phyloP scores from a whole-genome alignment of 306 rosid species.

The Fragaria vesca region DNA sequence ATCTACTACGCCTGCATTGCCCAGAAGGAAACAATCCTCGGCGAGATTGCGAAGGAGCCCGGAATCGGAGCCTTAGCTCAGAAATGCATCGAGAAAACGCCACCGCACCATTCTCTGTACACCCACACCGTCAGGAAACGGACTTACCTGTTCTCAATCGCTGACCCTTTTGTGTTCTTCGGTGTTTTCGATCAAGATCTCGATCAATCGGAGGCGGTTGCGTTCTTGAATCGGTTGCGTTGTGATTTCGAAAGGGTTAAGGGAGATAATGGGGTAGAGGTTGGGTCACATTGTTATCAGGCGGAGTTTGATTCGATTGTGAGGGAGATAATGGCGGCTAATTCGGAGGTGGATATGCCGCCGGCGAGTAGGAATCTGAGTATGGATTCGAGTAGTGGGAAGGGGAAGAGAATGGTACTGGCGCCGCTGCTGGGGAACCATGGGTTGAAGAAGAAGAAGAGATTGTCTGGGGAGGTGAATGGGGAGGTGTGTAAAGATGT shows the following conservation, averaged over 20 bases:
- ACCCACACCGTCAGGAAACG: constrained; percentile 59
- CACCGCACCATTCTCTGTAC: constrained; percentile 60
- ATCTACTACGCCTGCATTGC: constrained; percentile 81
- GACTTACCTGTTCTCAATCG: constrained; percentile 54
- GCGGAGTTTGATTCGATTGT: constrained; percentile 48
- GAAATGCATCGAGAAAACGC: constrained; percentile 58
- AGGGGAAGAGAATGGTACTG: constrained; percentile 27
- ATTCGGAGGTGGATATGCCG: constrained; percentile 24
- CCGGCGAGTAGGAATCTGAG: constrained; percentile 28
- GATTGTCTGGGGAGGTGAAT: constrained; percentile 38
- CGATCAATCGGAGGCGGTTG: constrained; percentile 43
- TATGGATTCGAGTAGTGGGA: constrained; percentile 37
- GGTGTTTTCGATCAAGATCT: constrained; percentile 54
- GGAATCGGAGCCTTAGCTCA: constrained; percentile 54
- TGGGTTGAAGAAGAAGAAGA: constrained; percentile 81
- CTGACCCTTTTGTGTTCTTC: constrained; percentile 55
- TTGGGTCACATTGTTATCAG: constrained; percentile 53
- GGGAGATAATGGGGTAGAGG: neutral
- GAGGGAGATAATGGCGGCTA: constrained; percentile 18
- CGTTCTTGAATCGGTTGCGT: constrained; percentile 51
- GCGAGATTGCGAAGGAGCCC: constrained; percentile 47
- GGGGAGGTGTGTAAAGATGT: constrained; percentile 38
- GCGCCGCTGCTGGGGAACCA: constrained; percentile 39
- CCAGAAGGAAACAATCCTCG: constrained; percentile 51
- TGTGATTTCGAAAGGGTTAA: constrained; percentile 31